Evolutionary conservation across 345 rosid genomes (phyloP).

Genomic region (Arabis alpina): DNA sequence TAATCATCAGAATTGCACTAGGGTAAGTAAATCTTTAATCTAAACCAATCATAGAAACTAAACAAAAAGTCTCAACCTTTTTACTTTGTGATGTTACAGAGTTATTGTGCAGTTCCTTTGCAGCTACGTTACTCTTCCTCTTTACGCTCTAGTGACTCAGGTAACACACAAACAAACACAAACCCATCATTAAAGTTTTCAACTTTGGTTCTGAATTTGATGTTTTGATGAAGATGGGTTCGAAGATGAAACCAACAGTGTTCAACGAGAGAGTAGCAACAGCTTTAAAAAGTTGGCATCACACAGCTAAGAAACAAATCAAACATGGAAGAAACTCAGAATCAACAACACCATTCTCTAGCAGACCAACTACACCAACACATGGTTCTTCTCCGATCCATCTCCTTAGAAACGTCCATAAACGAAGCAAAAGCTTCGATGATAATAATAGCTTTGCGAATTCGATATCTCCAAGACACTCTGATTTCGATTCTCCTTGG

Average conservation of each 20-base stretch:
- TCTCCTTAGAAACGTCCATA: slow-evolving; percentile 52
- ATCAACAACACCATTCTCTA: slow-evolving; percentile 61
- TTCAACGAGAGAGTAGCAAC: slow-evolving; percentile 74
- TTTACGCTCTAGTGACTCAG: slow-evolving; percentile 92
- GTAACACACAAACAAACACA: slow-evolving; percentile 37
- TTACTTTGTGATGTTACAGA: slow-evolving; percentile 45
- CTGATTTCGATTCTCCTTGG: slow-evolving; percentile 33
- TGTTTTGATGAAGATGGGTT: slow-evolving; percentile 69
- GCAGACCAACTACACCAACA: slow-evolving; percentile 66
- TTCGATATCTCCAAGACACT: slow-evolving; percentile 36
- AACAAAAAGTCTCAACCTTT: slow-evolving; percentile 20
- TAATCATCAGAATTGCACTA: slow-evolving; percentile 67
- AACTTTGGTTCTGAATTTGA: background rate
- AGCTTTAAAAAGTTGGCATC: slow-evolving; percentile 80
- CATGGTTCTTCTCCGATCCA: slow-evolving; percentile 62
- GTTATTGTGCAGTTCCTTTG: slow-evolving; percentile 76
- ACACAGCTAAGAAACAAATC: slow-evolving; percentile 64
- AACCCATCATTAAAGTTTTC: background rate
- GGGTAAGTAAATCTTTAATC: slow-evolving; percentile 56
- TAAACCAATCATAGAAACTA: background rate
- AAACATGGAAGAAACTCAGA: slow-evolving; percentile 59
- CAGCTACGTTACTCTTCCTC: slow-evolving; percentile 95
- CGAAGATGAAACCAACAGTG: slow-evolving; percentile 83
- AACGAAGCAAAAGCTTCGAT: slow-evolving; percentile 40
- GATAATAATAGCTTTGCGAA: slow-evolving; percentile 25